Evolutionary conservation across 164 flowering plant genomes (phyloP).

Genomic region (Magnolia sinica): DNA sequence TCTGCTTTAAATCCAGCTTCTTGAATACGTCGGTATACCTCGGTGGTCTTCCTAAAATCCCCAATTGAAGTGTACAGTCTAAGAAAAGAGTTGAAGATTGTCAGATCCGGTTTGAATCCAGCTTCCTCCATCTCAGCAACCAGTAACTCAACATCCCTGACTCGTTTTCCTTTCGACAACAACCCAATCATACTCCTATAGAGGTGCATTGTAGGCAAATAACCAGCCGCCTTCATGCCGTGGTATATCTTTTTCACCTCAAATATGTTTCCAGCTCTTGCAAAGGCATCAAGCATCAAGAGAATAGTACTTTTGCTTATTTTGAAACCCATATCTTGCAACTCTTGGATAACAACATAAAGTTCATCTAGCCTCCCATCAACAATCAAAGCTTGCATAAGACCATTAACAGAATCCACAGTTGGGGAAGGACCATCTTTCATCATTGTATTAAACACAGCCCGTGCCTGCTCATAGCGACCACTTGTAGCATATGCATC

Average conservation of each 20-base stretch:
- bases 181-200: constrained; percentile 70
- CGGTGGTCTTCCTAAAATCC: constrained; percentile 63
- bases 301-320: constrained; percentile 85
- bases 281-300: constrained; percentile 93
- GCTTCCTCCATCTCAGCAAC: constrained; percentile 84
- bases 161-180: constrained; percentile 62
- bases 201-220: constrained; percentile 89
- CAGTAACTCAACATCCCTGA: constrained; percentile 92
- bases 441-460: constrained; percentile 84
- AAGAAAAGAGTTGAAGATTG: constrained; percentile 70
- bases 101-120: constrained; percentile 83
- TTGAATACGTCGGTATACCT: constrained; percentile 52
- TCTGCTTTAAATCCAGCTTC: constrained; percentile 68
- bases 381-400: constrained; percentile 74
- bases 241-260: constrained; percentile 91
- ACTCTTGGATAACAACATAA: constrained; percentile 79
- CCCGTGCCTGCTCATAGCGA: constrained; percentile 88
- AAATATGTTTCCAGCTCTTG: constrained; percentile 64
- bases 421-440: constrained; percentile 91
- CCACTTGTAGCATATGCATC: constrained; percentile 86
- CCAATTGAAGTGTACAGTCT: constrained; percentile 63
- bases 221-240: constrained; percentile 97
- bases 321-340: constrained; percentile 94
- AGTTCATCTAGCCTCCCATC: constrained; percentile 85
- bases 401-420: constrained; percentile 73